Percentiles rank a stretch among this genome's conserved stretches.
phyloP scores from a whole-genome alignment of 2,329 filamentous ascomycete species.

The Claviceps sp. region DNA sequence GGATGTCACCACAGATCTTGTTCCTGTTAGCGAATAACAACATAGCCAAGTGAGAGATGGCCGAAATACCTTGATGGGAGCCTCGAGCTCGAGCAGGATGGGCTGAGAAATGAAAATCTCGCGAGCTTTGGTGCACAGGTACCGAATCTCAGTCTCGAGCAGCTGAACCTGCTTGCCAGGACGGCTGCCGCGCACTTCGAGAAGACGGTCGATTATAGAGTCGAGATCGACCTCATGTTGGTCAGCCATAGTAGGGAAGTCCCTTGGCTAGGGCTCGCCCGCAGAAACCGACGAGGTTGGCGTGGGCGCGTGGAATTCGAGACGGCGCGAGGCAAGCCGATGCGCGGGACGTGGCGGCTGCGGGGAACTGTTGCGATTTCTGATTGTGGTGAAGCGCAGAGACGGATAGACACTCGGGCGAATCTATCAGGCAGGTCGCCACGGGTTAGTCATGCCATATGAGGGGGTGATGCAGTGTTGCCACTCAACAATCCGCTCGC shows the following conservation, averaged over 20 bases:
- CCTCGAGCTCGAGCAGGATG: slow-evolving; percentile 92
- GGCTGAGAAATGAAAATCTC: slow-evolving; percentile 99
- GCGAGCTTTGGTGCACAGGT: slow-evolving; percentile 92
- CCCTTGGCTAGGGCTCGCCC: slow-evolving; percentile 26
- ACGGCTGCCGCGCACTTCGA: slow-evolving; percentile 94
- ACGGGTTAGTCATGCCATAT: slow-evolving; percentile 1
- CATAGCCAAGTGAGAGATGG: background rate
- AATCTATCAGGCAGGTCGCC: slow-evolving; percentile 9
- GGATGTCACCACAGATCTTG: slow-evolving; percentile 97
- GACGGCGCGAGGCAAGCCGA: slow-evolving; percentile 15
- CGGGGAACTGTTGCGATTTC: slow-evolving; percentile 7
- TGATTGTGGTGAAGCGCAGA: slow-evolving; percentile 10
- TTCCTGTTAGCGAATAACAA: background rate
- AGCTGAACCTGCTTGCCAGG: slow-evolving; percentile 98
- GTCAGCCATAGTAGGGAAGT: slow-evolving; percentile 40
- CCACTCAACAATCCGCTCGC: background rate
- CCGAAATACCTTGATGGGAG: slow-evolving; percentile 80
- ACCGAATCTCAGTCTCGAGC: slow-evolving; percentile 90
- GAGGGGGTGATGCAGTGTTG: background rate
- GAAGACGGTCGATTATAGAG: slow-evolving; percentile 95
- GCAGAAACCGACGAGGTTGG: slow-evolving; percentile 16
- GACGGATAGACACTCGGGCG: slow-evolving; percentile 17
- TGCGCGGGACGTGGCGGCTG: slow-evolving; percentile 16
- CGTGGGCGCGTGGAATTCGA: slow-evolving; percentile 12
- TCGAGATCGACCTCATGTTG: slow-evolving; percentile 91